These are phyloP conservation scores for Inosperma sp. DNA, from an alignment of 768 basidiomycete species.

Conservation along the genomic window DNA sequence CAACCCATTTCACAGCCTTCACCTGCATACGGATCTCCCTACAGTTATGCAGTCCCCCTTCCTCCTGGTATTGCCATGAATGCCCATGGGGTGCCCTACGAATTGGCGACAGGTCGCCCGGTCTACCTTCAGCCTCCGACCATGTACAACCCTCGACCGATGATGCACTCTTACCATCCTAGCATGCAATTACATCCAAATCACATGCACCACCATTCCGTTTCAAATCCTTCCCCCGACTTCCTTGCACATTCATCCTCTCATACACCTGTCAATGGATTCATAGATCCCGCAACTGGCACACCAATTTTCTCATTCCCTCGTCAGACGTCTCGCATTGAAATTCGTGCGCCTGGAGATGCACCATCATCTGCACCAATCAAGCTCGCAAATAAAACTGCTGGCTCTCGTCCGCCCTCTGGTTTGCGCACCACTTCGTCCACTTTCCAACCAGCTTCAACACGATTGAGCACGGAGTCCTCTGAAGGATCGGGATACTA, in stretches of 20 bases:
- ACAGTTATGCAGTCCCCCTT: constrained; percentile 54
- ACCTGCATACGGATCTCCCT: constrained; percentile 65
- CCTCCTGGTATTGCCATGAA: constrained; percentile 71
- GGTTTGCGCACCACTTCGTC: constrained; percentile 49
- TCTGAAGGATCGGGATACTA: constrained; percentile 24
- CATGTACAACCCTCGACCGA: constrained; percentile 65
- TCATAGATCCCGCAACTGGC: constrained; percentile 62
- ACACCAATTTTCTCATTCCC: constrained; percentile 72
- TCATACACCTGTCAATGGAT: constrained; percentile 57
- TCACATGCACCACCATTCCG: constrained; percentile 51
- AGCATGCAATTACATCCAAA: constrained; percentile 51
- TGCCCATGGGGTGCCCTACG: constrained; percentile 75
- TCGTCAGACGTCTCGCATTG: constrained; percentile 63
- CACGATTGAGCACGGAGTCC: constrained; percentile 21
- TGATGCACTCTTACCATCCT: constrained; percentile 51
- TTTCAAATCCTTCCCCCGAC: constrained; percentile 57
- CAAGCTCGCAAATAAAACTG: constrained; percentile 24
- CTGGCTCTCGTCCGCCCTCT: constrained; percentile 32
- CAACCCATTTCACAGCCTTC: constrained; percentile 38
- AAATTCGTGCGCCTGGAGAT: constrained; percentile 63
- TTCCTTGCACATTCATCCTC: constrained; percentile 50
- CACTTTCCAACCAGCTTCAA: constrained; percentile 42
- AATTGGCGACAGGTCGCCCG: constrained; percentile 75
- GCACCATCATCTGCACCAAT: constrained; percentile 23
- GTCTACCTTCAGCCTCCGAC: constrained; percentile 65